Base-by-base conservation (phyloP, 495 filamentous ascomycete species). In the Chlorociboria aeruginascens region DNA sequence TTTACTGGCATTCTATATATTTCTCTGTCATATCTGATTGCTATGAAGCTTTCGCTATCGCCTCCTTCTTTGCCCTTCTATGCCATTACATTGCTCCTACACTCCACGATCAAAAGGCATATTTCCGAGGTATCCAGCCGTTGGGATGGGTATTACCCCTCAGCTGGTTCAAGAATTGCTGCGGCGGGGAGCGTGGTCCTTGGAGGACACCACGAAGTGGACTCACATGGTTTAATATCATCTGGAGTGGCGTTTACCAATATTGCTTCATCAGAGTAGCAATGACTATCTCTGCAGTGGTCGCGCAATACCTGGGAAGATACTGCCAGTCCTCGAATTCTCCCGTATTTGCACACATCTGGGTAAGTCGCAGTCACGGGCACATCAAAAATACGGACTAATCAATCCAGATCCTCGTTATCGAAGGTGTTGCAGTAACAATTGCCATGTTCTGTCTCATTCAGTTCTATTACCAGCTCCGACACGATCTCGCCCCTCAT, bases 371-470 rank as follows among this genome's bases (percentile, higher is more conserved):
- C 20, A 2, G 34, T 14, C 16, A 7, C 2, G 20, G 20, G 20
- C n/a, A 37, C 8, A n/a, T 12, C 9, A 14, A 11, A 2, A 29
- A 17, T 34, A 12, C 35, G 35, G 32, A 25, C 52, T 58, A 39
- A 52, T 56, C 40, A 50, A 34, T 3, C 30, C 54, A 86, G 81
- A 73, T 81, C 8, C 62, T 85, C 58, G 69, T 72, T 20, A 76
- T 92, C 50, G 81, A 93, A 57, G 78, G 74, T 53, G 55, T 75
- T 33, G 78, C 83, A 8, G 89, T 95, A 25, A 73, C 82, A 8
- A 77, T 95, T 45, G 89, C 89, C 40, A 95, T 96, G 86, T 94
- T 86, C 68, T 88, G 82, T 59, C 57, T 96, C 45, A 85, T 96
- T 52, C 86, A 94, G 52, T 95, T 93, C 63, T 96, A 94, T 58